Percentiles rank a stretch among this genome's conserved stretches.
Evolutionary conservation across 2,329 filamentous ascomycete species (phyloP).

Genomic region (Acephala macrosclerotiorum): DNA sequence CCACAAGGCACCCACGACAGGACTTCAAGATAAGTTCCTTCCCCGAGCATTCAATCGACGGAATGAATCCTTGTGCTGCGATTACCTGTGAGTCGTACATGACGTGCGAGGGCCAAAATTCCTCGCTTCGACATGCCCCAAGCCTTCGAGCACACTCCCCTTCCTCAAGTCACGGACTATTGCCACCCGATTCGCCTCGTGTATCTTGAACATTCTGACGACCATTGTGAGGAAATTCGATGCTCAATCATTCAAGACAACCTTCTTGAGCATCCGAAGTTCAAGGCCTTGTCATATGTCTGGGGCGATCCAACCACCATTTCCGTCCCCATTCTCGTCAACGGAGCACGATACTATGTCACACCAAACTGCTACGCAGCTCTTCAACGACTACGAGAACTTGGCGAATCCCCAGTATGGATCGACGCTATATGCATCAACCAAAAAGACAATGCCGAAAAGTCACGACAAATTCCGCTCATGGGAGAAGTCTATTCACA

Average conservation of each 20-base stretch:
- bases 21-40: no score
- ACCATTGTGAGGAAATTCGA: not conserved
- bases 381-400: conserved; percentile 7
- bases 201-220: not conserved
- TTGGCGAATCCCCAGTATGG: conserved; percentile 1
- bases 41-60: no score
- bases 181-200: not conserved
- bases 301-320: not conserved
- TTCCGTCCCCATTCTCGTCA: not conserved
- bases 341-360: not conserved
- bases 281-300: conserved; percentile 13
- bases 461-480: conserved; percentile 19
- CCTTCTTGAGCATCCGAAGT: not conserved
- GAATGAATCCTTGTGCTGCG: no score
- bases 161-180: not conserved
- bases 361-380: conserved; percentile 2
- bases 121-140: no score
- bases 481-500: conserved; percentile 25
- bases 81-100: no score
- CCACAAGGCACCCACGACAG: no score
- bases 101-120: no score
- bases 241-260: not conserved
- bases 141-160: not conserved
- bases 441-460: conserved; percentile 22
- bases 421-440: conserved; percentile 25